Percentiles rank a stretch among this genome's conserved stretches.
Evolutionary conservation across 345 rosid species (phyloP).

Genomic region (Aquilaria malaccensis): DNA sequence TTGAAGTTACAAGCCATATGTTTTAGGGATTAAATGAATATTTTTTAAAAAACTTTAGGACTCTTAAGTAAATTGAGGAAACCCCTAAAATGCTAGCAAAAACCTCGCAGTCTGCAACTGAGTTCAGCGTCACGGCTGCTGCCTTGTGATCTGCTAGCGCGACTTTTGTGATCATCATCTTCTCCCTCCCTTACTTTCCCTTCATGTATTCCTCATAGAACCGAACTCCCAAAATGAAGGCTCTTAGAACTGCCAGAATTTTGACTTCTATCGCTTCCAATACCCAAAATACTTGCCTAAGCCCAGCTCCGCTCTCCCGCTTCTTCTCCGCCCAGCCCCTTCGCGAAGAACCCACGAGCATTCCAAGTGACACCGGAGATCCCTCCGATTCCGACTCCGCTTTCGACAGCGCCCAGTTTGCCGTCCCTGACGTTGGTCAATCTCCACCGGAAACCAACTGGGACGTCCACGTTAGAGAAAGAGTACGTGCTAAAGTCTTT

Average conservation of each 20-base stretch:
- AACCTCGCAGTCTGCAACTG: too few species aligned
- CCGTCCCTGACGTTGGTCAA: slow-evolving; percentile 18
- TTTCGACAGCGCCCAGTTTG: slow-evolving; percentile 55
- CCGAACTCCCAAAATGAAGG: slow-evolving; percentile 28
- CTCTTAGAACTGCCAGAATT: slow-evolving; percentile 32
- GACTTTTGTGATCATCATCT: too few species aligned
- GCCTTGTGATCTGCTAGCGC: too few species aligned
- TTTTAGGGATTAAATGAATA: too few species aligned
- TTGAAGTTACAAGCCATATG: too few species aligned
- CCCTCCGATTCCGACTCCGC: slow-evolving; percentile 29
- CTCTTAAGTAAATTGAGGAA: too few species aligned
- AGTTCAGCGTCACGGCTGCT: too few species aligned
- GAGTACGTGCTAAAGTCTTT: slow-evolving; percentile 47
- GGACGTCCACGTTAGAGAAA: slow-evolving; percentile 58
- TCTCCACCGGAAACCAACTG: slow-evolving; percentile 39
- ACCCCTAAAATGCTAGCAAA: too few species aligned
- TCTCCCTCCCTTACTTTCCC: too few species aligned
- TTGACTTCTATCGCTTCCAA: slow-evolving; percentile 14
- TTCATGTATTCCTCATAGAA: not conserved
- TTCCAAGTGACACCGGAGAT: slow-evolving; percentile 4
- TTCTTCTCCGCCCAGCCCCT: slow-evolving; percentile 59
- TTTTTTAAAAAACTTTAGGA: too few species aligned
- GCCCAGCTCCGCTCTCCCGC: slow-evolving; percentile 23
- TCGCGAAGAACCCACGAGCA: slow-evolving; percentile 24
- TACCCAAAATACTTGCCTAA: slow-evolving; percentile 13